phyloP scores from a whole-genome alignment of 805 yeast species.

The Candida bentonensis region DNA sequence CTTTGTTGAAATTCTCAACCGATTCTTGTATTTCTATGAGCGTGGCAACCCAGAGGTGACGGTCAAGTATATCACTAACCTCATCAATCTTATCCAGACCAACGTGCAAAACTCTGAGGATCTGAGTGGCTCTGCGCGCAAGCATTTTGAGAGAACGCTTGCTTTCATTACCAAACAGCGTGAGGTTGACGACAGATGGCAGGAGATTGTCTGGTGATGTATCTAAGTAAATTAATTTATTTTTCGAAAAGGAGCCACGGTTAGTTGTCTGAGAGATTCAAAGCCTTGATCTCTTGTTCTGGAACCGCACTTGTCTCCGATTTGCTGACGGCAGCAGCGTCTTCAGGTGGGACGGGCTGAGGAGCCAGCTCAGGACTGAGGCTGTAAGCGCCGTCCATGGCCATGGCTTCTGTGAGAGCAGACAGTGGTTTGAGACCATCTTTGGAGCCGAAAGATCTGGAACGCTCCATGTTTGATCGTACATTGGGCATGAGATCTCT shows the following conservation, averaged over 20 bases:
- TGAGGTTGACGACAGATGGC: slow-evolving; percentile 48
- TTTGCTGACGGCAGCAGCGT: no score
- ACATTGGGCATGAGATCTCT: slow-evolving; percentile 22
- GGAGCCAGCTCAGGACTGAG: slow-evolving; percentile 13
- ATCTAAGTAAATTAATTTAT: not conserved
- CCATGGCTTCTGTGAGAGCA: not conserved
- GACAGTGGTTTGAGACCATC: not conserved
- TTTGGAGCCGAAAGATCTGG: not conserved
- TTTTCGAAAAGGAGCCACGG: not conserved
- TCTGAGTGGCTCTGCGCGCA: slow-evolving; percentile 26
- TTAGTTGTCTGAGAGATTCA: not conserved
- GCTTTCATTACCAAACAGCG: slow-evolving; percentile 56
- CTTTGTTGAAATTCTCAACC: slow-evolving; percentile 79
- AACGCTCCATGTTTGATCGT: slow-evolving; percentile 10
- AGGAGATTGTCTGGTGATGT: not conserved
- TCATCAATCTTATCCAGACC: slow-evolving; percentile 57
- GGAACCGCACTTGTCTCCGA: no score
- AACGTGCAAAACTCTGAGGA: slow-evolving; percentile 21
- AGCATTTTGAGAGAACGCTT: slow-evolving; percentile 60
- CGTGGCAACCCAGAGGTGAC: slow-evolving; percentile 63
- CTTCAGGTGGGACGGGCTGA: not conserved
- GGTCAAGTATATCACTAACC: slow-evolving; percentile 65
- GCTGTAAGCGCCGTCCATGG: slow-evolving; percentile 23
- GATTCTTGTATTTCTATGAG: slow-evolving; percentile 72
- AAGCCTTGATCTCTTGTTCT: not conserved